Percentiles rank a stretch among this genome's conserved stretches.
Conservation (phyloP, 2,329 filamentous ascomycete genomes). For the Bisporella sp. region DNA sequence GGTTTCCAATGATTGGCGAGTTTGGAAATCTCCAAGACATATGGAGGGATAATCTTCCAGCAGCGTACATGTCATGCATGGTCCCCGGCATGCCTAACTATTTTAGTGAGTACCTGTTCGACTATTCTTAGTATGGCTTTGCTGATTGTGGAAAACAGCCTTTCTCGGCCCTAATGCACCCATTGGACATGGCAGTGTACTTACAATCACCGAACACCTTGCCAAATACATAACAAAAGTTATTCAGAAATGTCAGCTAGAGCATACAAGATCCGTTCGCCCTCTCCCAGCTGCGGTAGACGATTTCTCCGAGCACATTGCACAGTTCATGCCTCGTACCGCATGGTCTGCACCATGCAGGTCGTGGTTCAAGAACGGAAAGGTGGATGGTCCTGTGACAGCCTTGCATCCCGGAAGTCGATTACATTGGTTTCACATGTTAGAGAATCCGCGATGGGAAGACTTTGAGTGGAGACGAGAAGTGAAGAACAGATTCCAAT, state of each 20-base stretch:
- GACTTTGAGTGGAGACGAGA: constrained; percentile 7
- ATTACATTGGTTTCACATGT: constrained; percentile 10
- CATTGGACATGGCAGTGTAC: constrained; percentile 24
- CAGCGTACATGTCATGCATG: constrained; percentile 27
- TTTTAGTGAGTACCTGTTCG: constrained; percentile 7
- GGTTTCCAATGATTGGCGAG: constrained; percentile 19
- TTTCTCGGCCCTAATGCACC: constrained; percentile 26
- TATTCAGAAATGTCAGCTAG: constrained; percentile 33
- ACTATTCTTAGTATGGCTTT: neutral
- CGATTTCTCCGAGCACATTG: constrained; percentile 26
- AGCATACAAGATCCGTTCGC: constrained; percentile 36
- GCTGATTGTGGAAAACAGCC: constrained; percentile 6
- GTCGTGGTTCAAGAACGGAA: constrained; percentile 21
- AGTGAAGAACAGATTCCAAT: constrained; percentile 6
- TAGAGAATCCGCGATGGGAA: constrained; percentile 5
- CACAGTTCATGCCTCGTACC: constrained; percentile 23
- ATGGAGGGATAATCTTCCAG: constrained; percentile 23
- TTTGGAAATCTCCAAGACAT: constrained; percentile 10
- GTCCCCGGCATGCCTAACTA: constrained; percentile 20
- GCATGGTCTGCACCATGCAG: constrained; percentile 10
- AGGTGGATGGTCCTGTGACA: constrained; percentile 7
- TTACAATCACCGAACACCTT: constrained; percentile 37
- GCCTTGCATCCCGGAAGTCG: constrained; percentile 14
- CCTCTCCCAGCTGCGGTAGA: constrained; percentile 29
- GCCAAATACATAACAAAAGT: constrained; percentile 42